Evolutionary conservation across 179 eudicot species (phyloP), one percentile per base, ranked within the genome.

Genomic region (Gypsophila paniculata): DNA sequence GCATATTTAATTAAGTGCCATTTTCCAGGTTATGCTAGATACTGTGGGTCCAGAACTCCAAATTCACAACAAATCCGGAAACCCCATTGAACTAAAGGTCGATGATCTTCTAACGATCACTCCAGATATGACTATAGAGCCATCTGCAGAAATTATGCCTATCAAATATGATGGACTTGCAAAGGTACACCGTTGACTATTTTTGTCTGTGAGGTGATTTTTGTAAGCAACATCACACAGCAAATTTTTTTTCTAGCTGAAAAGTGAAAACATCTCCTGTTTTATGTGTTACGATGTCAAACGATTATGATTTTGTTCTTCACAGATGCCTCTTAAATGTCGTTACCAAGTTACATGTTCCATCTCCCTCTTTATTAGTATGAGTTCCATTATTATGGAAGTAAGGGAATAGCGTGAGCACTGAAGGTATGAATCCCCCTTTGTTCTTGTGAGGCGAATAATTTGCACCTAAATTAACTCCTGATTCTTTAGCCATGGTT

Each of bases 1-100:
- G 39, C 36, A 46, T 61, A 62, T 62, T 14, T 76, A 15, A 62
- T 57, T 42, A 15, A 52, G 39, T 29, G 34, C 49, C 67, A 6
- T 12, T 11, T 68, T 81, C 57, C 86, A 94, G 99, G 96, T 94
- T 38, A 94, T 94, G 99, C 83, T 94, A n/a, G 99, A 94, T 81
- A 94, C 99, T 25, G 92, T 88, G 59, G 99, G 99, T 21, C 87
- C 97, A 21, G 99, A 94, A 83, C 73, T 94, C 48, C 94, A 85
- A 69, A 89, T 94, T 73, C 77, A 81, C 53, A 91, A 88, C 67
- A 87, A 83, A 73, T 72, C 75, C 46, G 97, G 88, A 73, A 83
- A 82, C 23, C 65, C 94, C 23, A 87, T 94, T 49, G 74, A 86
- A 46, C 90, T 94, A 51, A 72, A 82, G 74, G 92, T 80, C 26